phyloP scores from a whole-genome alignment of 2,329 filamentous ascomycete species.

The Aspergillus alliaceus region DNA sequence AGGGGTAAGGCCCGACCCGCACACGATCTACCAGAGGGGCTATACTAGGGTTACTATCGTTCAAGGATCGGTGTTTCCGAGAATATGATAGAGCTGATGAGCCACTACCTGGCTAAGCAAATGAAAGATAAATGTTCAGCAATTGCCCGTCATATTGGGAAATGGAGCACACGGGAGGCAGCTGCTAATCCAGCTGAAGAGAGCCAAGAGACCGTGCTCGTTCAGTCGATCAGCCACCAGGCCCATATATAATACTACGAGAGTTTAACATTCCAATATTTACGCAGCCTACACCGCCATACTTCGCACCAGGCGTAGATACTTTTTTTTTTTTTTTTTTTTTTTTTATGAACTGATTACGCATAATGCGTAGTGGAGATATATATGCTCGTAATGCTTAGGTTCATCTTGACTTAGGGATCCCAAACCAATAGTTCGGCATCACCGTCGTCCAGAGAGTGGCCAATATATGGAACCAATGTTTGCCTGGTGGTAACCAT shows the following conservation, averaged over 20 bases:
- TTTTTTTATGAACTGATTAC: neutral
- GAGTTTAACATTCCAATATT: neutral
- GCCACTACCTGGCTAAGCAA: too few species aligned
- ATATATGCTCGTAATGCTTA: neutral
- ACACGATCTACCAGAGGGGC: too few species aligned
- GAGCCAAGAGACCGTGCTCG: neutral
- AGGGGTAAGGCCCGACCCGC: too few species aligned
- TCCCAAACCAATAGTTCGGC: neutral
- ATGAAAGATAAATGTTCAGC: too few species aligned
- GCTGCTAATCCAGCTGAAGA: neutral
- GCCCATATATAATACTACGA: neutral
- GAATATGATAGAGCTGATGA: too few species aligned
- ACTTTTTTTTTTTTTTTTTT: neutral
- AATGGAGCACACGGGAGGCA: neutral
- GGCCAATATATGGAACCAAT: neutral
- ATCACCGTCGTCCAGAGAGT: too few species aligned
- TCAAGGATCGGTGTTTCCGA: too few species aligned
- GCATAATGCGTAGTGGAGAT: neutral
- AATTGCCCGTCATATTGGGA: too few species aligned
- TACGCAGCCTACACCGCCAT: neutral
- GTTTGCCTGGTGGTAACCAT: neutral
- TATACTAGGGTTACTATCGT: too few species aligned
- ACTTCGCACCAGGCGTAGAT: neutral
- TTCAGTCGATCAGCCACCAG: neutral
- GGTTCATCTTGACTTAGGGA: neutral